phyloP scores from a whole-genome alignment of 2,329 filamentous ascomycete genomes.

The Tolypocladium amazonense region DNA sequence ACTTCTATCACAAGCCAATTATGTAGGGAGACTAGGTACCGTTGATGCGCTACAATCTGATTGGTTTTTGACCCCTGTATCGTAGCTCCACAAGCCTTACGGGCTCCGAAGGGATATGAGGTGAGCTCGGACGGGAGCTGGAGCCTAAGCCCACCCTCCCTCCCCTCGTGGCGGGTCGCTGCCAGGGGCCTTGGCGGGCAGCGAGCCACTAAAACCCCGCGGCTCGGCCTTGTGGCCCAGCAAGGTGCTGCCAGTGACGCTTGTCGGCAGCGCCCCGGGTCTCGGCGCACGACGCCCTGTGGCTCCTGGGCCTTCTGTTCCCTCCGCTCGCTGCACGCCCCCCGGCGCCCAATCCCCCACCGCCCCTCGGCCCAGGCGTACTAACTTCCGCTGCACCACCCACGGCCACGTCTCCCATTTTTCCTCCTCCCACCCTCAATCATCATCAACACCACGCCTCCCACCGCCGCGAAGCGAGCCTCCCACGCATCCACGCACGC shows the following conservation, averaged over 20 bases:
- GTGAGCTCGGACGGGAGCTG: background rate
- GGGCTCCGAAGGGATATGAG: background rate
- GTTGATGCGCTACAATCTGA: too few species aligned
- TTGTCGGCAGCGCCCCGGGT: background rate
- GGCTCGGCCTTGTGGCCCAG: conserved; percentile 16
- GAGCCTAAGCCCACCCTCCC: background rate
- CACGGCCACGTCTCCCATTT: conserved; percentile 1
- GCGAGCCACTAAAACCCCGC: conserved; percentile 19
- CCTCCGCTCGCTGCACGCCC: background rate
- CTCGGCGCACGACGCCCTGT: background rate
- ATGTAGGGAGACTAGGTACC: too few species aligned
- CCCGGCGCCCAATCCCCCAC: background rate
- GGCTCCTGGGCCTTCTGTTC: background rate
- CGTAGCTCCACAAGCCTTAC: too few species aligned
- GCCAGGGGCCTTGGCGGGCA: background rate
- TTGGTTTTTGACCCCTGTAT: too few species aligned
- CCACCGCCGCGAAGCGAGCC: conserved; percentile 11
- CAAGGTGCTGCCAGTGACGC: conserved; percentile 7
- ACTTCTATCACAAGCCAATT: too few species aligned
- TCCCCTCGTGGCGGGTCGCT: background rate
- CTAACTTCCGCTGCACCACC: conserved; percentile 1
- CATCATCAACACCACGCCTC: conserved; percentile 10
- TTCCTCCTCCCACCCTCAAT: conserved; percentile 5
- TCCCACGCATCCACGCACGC: conserved; percentile 7
- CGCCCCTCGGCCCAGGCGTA: background rate